A percentile compares a stretch with the other conserved stretches of the same genome.
phyloP scores from a whole-genome alignment of 2,329 filamentous ascomycete species.

The Conoideocrella luteorostrata region DNA sequence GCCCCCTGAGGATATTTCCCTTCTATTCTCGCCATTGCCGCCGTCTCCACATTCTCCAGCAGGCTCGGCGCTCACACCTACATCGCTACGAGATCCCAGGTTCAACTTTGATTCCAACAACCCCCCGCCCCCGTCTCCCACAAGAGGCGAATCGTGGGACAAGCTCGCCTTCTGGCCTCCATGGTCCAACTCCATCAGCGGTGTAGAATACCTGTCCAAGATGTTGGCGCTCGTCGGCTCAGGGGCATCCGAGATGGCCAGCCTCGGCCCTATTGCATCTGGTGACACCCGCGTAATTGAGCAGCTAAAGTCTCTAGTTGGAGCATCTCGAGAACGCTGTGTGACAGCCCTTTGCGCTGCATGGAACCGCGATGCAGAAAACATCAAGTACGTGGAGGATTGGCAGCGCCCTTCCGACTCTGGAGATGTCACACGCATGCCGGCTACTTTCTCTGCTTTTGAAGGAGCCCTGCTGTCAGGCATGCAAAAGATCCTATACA shows the following conservation, averaged over 20 bases:
- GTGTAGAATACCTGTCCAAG: conserved; percentile 82
- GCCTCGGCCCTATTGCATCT: conserved; percentile 58
- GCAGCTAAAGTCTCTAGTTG: conserved; percentile 67
- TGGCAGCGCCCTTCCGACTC: conserved; percentile 81
- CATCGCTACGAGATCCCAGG: conserved; percentile 59
- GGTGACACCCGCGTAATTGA: conserved; percentile 57
- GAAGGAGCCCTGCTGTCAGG: conserved; percentile 75
- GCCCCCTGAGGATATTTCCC: conserved; percentile 84
- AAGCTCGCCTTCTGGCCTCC: conserved; percentile 96
- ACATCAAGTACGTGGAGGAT: conserved; percentile 86
- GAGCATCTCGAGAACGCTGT: conserved; percentile 73
- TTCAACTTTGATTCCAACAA: conserved; percentile 77
- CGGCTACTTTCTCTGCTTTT: conserved; percentile 75
- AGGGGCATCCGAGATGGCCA: conserved; percentile 78
- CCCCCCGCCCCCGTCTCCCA: conserved; percentile 69
- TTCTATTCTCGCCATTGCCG: conserved; percentile 76
- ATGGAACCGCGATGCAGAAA: conserved; percentile 91
- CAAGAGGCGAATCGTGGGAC: conserved; percentile 80
- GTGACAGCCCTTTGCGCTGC: conserved; percentile 79
- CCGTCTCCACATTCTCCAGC: conserved; percentile 54
- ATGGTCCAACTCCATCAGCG: conserved; percentile 83
- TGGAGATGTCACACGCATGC: conserved; percentile 86
- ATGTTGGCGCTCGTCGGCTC: conserved; percentile 78
- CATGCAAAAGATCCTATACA: conserved; percentile 93
- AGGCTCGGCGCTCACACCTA: conserved; percentile 41